Percentiles rank a stretch among this genome's conserved stretches.
These are phyloP conservation scores for Emergomyces pasteurianus DNA, from an alignment of 2,329 filamentous ascomycete species.

Conservation along the genomic window DNA sequence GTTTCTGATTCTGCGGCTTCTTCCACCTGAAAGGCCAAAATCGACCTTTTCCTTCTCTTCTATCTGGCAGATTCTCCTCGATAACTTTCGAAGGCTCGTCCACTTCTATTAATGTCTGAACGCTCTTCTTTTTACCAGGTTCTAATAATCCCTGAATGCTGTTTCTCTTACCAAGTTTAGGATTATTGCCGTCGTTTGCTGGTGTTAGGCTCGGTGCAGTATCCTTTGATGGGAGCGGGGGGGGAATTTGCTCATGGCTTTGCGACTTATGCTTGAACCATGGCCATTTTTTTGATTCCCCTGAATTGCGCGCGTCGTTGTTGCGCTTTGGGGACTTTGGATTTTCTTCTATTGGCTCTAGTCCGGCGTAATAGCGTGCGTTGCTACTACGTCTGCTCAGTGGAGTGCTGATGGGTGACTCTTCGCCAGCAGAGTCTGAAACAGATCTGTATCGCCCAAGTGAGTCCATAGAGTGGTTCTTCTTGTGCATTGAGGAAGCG, in stretches of 20 bases:
- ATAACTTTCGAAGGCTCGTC: neutral
- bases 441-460: neutral
- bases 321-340: constrained; percentile 22
- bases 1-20: constrained; percentile 27
- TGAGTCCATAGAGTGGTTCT: constrained; percentile 8
- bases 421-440: neutral
- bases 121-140: neutral
- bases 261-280: constrained; percentile 32
- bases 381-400: constrained; percentile 2
- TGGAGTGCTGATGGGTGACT: neutral
- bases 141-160: neutral
- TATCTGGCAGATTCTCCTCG: constrained; percentile 1
- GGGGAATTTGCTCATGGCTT: constrained; percentile 14
- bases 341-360: constrained; percentile 34
- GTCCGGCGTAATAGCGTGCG: constrained; percentile 17
- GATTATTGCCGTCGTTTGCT: neutral
- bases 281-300: constrained; percentile 33
- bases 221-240: constrained; percentile 15
- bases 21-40: constrained; percentile 44
- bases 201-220: constrained; percentile 13
- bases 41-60: constrained; percentile 30
- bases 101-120: neutral
- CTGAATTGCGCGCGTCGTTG: constrained; percentile 11
- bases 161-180: neutral
- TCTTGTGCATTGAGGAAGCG: constrained; percentile 2